These are phyloP conservation scores for Myxozyma vanderwaltii DNA, from an alignment of 805 yeast species.

Conservation along the genomic window DNA sequence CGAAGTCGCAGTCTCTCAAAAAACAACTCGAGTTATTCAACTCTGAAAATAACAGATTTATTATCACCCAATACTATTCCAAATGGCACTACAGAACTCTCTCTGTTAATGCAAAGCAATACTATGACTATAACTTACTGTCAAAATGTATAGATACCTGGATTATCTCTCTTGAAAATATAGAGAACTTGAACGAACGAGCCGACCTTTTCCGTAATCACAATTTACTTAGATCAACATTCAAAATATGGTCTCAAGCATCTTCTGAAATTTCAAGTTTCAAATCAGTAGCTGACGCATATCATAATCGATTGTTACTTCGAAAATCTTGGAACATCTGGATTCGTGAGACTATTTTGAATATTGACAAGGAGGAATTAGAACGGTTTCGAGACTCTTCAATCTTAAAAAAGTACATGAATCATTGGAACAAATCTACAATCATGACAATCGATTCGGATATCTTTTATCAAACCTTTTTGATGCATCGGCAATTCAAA, in stretches of 20 bases:
- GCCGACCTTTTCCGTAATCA: constrained; percentile 4
- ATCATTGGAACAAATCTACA: constrained; percentile 10
- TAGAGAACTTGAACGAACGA: constrained; percentile 4
- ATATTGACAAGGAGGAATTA: background rate
- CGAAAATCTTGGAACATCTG: constrained; percentile 18
- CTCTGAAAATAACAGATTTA: background rate
- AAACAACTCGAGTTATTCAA: background rate
- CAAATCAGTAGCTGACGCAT: constrained; percentile 17
- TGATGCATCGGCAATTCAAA: constrained; percentile 7
- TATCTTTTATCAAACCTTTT: background rate
- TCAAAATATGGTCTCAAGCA: constrained; percentile 5
- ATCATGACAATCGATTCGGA: constrained; percentile 11
- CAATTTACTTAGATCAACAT: too few species aligned
- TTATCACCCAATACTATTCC: background rate
- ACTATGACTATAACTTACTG: constrained; percentile 5
- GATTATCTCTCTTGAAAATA: constrained; percentile 1
- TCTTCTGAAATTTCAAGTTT: background rate
- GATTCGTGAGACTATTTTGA: constrained; percentile 1
- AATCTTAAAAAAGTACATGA: background rate
- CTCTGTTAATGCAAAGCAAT: background rate
- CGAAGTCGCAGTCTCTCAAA: background rate
- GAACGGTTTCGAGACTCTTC: background rate
- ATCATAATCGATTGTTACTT: constrained; percentile 9
- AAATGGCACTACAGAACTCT: constrained; percentile 9
- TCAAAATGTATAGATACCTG: constrained; percentile 8